Evolutionary conservation across 225 moss, liverwort and hornwort genomes (phyloP).

Genomic region (Sphagnum tenellum): DNA sequence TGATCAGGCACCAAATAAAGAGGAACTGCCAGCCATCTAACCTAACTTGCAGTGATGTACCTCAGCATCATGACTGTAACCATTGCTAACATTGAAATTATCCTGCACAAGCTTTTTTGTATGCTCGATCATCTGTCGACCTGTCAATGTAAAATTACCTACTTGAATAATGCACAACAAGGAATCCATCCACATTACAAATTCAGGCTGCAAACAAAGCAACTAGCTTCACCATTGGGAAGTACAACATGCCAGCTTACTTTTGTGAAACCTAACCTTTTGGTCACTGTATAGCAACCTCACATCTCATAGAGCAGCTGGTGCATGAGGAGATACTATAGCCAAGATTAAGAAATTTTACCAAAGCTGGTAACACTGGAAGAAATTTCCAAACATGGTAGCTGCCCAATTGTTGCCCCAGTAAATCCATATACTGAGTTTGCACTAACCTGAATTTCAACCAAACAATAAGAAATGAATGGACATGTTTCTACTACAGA

Average conservation of each 20-base stretch:
- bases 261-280: no score
- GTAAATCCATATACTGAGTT: constrained; percentile 99
- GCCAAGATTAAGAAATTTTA: constrained; percentile 10
- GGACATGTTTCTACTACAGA: no score
- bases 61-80: constrained; percentile 86
- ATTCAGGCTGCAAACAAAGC: no score
- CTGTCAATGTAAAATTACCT: constrained; percentile 9
- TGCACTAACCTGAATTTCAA: constrained; percentile 64
- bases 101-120: constrained; percentile 92
- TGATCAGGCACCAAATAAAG: no score
- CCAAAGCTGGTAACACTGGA: constrained; percentile 99
- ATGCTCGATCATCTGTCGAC: constrained; percentile 97
- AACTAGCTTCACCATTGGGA: no score
- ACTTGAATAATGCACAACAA: no score
- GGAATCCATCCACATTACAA: no score
- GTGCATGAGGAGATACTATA: no score
- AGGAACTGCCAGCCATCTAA: neutral
- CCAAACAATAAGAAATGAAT: neutral
- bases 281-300: no score
- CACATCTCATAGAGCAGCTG: no score
- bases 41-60: constrained; percentile 11
- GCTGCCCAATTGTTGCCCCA: constrained; percentile 94
- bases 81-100: constrained; percentile 70
- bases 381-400: constrained; percentile 95
- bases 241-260: no score